Conservation (phyloP, 345 rosid genomes). For the Boechera retrofracta region DNA sequence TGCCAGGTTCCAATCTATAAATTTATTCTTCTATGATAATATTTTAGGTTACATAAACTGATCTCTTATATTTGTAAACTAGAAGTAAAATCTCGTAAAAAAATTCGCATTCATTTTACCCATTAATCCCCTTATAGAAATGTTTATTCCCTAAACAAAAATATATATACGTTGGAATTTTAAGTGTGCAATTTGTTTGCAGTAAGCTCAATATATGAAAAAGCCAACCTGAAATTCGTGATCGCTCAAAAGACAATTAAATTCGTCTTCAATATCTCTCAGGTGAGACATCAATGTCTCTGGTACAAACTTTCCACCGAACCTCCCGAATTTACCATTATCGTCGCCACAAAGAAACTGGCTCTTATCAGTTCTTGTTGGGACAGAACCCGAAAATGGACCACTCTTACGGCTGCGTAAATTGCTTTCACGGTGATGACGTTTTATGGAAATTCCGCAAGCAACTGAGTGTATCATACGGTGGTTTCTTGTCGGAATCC, state of each 20-base stretch:
- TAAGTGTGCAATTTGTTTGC: not conserved
- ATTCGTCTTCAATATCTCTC: conserved; percentile 65
- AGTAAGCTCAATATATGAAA: not conserved
- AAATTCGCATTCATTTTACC: not conserved
- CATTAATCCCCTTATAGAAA: not conserved
- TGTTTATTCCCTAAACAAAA: not conserved
- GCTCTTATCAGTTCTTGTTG: conserved; percentile 28
- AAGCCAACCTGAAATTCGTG: conserved; percentile 66
- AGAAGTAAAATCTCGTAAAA: not conserved
- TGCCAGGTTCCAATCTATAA: too few relatives aligned
- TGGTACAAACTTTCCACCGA: conserved; percentile 85
- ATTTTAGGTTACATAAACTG: not conserved
- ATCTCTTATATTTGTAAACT: not conserved
- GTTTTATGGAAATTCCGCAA: conserved; percentile 20
- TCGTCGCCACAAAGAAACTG: not conserved
- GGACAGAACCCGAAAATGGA: conserved; percentile 17
- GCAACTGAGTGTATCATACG: conserved; percentile 17
- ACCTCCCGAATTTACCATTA: conserved; percentile 58
- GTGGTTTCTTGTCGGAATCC: conserved; percentile 18
- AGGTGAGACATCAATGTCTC: conserved; percentile 64
- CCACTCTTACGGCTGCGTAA: not conserved
- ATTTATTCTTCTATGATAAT: not conserved
- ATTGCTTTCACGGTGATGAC: conserved; percentile 11
- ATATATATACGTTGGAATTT: not conserved
- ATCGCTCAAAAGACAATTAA: conserved; percentile 52